Evolutionary conservation across 306 rosid genomes (phyloP), one percentile per base, ranked within the genome.

Genomic region (Inga oerstediana): DNA sequence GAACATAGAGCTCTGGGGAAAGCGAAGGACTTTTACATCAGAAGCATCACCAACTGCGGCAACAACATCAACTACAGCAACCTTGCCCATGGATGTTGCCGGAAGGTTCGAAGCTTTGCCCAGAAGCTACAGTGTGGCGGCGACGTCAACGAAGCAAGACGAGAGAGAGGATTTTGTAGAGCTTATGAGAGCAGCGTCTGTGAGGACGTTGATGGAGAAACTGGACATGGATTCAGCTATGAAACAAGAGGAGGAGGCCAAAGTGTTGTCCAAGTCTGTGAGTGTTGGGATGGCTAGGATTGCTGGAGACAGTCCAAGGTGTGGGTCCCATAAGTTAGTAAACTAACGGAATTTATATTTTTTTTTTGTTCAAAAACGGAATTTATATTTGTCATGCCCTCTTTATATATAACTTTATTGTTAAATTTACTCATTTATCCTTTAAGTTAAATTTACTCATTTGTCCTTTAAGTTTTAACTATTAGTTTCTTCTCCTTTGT

Each of bases 171-270:
- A 92, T 75, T 91, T 74, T 22, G 81, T 89, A 2, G 97, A 92
- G 82, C 93, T 94, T 0, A 56, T 94, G 13, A 90, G 98, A 48
- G 97, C 91, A 17, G 95, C 98, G 2, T 92, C 98, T 8, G 93
- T 91, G 1, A 88, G 91, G 46, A 87, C 86, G 41, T n/a, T 80
- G 49, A 85, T 67, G 0, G 70, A 54, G 19, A 79, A 84, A 70
- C 82, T 91, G 46, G 92, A 94, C 20, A 43, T 88, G 87, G 90
- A 90, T 73, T 62, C 56, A 72, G 85, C 86, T 62, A 66, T 90
- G 1, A 84, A 78, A 37, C 85, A 87, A 11, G 85, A 86, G 72
- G 52, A 2, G 46, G 20, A 17, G 19, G 72, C 90, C 0, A 79
- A 45, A 62, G 86, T 81, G 2, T 86, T 92, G 80, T 93, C 95